Evolutionary conservation across 2,329 filamentous ascomycete species (phyloP), one percentile per base, ranked within the genome.

Genomic region (Hypoxylon sp.): DNA sequence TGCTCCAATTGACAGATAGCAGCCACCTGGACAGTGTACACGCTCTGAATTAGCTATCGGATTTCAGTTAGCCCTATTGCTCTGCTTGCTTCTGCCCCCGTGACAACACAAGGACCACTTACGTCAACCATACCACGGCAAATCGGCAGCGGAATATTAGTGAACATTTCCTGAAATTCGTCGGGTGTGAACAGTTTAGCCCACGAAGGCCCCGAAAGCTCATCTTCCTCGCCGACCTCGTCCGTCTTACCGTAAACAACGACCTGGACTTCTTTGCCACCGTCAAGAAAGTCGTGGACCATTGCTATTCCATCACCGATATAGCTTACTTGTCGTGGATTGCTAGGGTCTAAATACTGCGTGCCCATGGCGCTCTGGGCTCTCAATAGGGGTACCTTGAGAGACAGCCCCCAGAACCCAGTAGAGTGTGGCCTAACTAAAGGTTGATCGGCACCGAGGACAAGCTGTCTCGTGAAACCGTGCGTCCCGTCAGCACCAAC

Each of bases 21-120:
- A 2, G 76, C 67, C 25, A 78, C 69, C 38, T 77, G 76, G 14
- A 78, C 71, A 0, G 76, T 78, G 46, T 77, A 78, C 9, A 76
- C 56, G 43, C 72, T 76, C 50, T 74, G 68, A 38, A 77, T 73
- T 13, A 78, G 72, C 76, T 77, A 21, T 6, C 9, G 6, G 7
- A 5, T 30, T 4, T 58, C 19, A 19, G 45, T 69, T 34, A 63
- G 51, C 14, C 14, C 6, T 10, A 30, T 9, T 30, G 7, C 28
- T 17, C 23, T 28, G 2, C 21, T 45, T 43, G 23, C 38, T 4
- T 19, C 19, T 21, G 9, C 5, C 45, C 14, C 4, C 10, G 9
- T 2, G 17, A n/a, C 28, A n/a, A 34, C 14, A 23, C 5, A 21
- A 46, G 25, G 41, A 38, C 2, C 9, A 72, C 75, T 70, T 55